A percentile compares a stretch with the other conserved stretches of the same genome.
These are phyloP conservation scores for Metarhizium album DNA, from an alignment of 2,329 filamentous ascomycete genomes.

Conservation along the genomic window DNA sequence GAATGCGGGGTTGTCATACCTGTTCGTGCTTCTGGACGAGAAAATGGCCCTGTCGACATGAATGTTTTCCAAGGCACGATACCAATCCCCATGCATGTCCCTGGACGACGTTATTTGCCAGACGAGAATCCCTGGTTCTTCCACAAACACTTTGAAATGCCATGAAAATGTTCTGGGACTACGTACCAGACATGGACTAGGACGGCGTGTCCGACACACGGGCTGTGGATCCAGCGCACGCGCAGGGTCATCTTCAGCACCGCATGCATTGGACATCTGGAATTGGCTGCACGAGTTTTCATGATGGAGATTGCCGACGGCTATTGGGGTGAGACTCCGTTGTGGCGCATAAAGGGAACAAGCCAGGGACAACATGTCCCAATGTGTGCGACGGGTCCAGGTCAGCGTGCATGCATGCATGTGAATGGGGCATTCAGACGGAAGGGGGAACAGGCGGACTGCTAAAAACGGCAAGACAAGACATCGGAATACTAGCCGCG, in stretches of 20 bases:
- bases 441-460: background rate
- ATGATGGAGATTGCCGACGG: slow-evolving; percentile 2
- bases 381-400: background rate
- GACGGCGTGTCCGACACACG: slow-evolving; percentile 1
- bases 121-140: slow-evolving; percentile 34
- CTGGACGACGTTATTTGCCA: slow-evolving; percentile 39
- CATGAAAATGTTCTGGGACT: background rate
- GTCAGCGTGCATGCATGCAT: no score
- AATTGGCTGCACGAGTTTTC: background rate
- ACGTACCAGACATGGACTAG: background rate
- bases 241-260: slow-evolving; percentile 6
- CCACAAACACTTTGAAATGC: slow-evolving; percentile 13
- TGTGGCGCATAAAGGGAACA: slow-evolving; percentile 1
- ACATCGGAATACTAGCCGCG: background rate
- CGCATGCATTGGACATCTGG: slow-evolving; percentile 8
- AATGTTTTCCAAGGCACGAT: slow-evolving; percentile 41
- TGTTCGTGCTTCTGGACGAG: slow-evolving; percentile 22
- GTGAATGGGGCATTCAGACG: background rate
- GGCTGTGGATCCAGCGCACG: slow-evolving; percentile 2
- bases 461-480: background rate
- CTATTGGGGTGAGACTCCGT: background rate
- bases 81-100: slow-evolving; percentile 54
- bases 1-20: slow-evolving; percentile 83
- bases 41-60: slow-evolving; percentile 11
- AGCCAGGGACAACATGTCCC: background rate